phyloP scores from a whole-genome alignment of 257 asterid genomes.

The Galeopsis tetrahit region DNA sequence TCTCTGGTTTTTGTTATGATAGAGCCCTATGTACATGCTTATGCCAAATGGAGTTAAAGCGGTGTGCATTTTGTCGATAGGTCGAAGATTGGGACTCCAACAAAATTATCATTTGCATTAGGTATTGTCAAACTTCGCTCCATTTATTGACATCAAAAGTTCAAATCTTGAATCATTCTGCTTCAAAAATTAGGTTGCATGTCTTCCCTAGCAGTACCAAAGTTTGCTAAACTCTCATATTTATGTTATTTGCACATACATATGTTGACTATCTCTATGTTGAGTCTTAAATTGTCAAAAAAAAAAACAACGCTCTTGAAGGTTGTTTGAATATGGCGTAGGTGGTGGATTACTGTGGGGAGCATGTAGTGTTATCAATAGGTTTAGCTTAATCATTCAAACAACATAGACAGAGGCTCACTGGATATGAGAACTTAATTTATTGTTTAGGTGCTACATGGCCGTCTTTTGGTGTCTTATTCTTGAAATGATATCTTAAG shows the following conservation, averaged over 20 bases:
- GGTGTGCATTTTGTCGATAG: conserved; percentile 99
- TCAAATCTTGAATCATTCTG: not conserved
- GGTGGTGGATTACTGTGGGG: conserved; percentile 6
- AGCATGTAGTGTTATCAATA: no score
- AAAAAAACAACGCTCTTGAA: not conserved
- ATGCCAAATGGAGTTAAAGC: conserved; percentile 92
- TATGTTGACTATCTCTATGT: not conserved
- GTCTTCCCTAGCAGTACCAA: not conserved
- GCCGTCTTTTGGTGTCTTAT: no score
- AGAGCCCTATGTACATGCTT: conserved; percentile 90
- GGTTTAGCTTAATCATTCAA: no score
- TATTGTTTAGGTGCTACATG: no score
- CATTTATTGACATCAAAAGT: not conserved
- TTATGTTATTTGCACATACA: conserved; percentile 10
- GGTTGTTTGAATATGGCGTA: not conserved
- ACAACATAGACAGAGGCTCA: no score
- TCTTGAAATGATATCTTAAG: no score
- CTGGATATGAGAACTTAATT: no score
- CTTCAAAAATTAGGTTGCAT: conserved; percentile 25
- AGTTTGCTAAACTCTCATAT: conserved; percentile 1
- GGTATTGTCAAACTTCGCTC: no score
- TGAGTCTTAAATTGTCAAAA: not conserved
- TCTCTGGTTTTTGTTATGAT: conserved; percentile 34
- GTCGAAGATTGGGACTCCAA: no score
- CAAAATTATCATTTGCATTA: no score